Percentiles rank a stretch among this genome's conserved stretches.
phyloP scores from a whole-genome alignment of 2,329 filamentous ascomycete species.

The Stachybotrys echinatus region DNA sequence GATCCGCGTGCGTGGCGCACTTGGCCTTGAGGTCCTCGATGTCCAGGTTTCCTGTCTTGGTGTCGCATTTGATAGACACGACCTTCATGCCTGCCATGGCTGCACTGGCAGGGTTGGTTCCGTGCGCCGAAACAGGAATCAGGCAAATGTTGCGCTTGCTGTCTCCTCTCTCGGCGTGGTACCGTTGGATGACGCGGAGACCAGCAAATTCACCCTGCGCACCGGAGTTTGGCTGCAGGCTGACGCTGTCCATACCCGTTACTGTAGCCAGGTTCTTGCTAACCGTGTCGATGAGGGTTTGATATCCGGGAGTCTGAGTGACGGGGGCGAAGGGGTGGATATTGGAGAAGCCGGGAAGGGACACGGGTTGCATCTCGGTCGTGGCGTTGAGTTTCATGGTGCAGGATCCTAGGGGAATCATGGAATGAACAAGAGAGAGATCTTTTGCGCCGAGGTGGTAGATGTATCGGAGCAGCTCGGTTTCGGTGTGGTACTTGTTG shows the following conservation, averaged over 20 bases:
- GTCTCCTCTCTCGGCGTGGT: conserved; percentile 62
- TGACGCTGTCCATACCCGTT: conserved; percentile 85
- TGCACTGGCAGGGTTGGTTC: conserved; percentile 91
- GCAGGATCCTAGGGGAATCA: conserved; percentile 95
- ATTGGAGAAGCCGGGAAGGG: conserved; percentile 36
- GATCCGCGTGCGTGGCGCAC: conserved; percentile 79
- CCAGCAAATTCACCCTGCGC: conserved; percentile 94
- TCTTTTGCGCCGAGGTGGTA: conserved; percentile 91
- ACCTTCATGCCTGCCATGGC: conserved; percentile 96
- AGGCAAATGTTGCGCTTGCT: conserved; percentile 79
- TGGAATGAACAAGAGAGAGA: conserved; percentile 88
- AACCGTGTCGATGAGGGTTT: conserved; percentile 64
- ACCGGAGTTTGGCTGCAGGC: conserved; percentile 90
- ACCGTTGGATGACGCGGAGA: conserved; percentile 81
- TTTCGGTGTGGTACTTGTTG: conserved; percentile 93
- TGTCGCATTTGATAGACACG: conserved; percentile 86
- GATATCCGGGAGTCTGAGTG: conserved; percentile 62
- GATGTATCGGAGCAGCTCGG: conserved; percentile 88
- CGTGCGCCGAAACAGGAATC: conserved; percentile 92
- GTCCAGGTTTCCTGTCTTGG: conserved; percentile 82
- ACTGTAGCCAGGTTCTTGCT: conserved; percentile 72
- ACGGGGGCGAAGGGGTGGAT: conserved; percentile 75
- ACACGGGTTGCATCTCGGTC: conserved; percentile 82
- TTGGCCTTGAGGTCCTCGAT: conserved; percentile 80
- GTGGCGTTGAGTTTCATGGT: conserved; percentile 98